Base-by-base conservation (phyloP, 495 filamentous ascomycete species). In the Cenococcum geophilum region DNA sequence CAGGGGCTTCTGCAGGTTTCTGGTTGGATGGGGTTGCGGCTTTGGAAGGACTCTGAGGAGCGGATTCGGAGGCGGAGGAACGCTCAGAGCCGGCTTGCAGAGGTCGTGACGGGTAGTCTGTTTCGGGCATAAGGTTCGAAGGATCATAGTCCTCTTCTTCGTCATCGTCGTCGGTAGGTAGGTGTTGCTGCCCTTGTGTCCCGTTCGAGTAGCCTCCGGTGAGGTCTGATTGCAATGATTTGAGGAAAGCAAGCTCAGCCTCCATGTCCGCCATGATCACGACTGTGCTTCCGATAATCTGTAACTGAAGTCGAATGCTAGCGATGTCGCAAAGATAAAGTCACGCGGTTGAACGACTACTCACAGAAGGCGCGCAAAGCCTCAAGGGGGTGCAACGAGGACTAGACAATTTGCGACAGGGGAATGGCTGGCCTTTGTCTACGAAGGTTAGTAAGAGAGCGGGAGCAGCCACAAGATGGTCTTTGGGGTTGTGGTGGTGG, bases 161-260 rank as follows among this genome's bases (percentile, higher is more conserved):
- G 21, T 70, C 71, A 32, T 64, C 63, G 49, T 22, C 49, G 25
- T 5, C 9, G 10, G 49, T 18, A 22, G 22, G 57, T 22, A 21
- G 37, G 11, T 59, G 57, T 27, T 62, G 59, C n/a, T 65, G 42
- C 59, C 50, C 48, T 21, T 27, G 18, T 37, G 58, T 35, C 22
- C 61, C 56, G 60, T 22, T 42, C n/a, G 47, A 12, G 56, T 61
- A 64, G 43, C 57, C 60, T 22, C 43, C 67, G n/a, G 60, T 47
- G 12, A 66, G 60, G 55, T 66, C 65, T 61, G 64, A 70, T 42
- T 73, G 68, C 75, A 78, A 75, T 23, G 72, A 67, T 37, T 71
- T 57, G 48, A 79, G 77, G 68, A 86, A 84, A 68, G 85, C 82
- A 59, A 79, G 73, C 72, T 87, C 83, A 55, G 81, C 77, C 65